Evolutionary conservation across 192 early-diverging fungal species (phyloP).

Genomic region (Spizellomyces punctatus): DNA sequence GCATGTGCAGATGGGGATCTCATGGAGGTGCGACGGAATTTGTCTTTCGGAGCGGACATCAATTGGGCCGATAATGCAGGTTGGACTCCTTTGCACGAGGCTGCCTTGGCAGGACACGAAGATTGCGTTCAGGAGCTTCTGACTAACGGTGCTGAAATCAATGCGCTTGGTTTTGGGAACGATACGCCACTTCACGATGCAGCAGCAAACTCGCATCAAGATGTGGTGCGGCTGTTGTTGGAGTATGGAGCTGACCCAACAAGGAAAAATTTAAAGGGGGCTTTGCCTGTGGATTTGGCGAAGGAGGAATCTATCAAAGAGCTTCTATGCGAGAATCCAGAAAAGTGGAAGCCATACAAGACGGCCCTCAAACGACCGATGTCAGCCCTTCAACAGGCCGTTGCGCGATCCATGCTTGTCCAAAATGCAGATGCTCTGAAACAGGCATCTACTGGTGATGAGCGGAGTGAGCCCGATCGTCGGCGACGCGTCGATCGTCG

Average conservation of each 20-base stretch:
- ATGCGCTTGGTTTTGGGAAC: conserved; percentile 29
- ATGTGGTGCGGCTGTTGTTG: conserved; percentile 36
- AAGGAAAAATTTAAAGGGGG: conserved; percentile 26
- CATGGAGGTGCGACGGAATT: conserved; percentile 23
- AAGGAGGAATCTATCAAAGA: background rate
- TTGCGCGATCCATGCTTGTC: background rate
- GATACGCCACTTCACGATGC: conserved; percentile 54
- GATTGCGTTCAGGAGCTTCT: conserved; percentile 42
- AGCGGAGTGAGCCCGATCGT: background rate
- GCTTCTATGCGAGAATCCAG: conserved; percentile 29
- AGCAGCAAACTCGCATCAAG: conserved; percentile 26
- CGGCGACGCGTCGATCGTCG: background rate
- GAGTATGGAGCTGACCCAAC: conserved; percentile 49
- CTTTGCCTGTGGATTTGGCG: conserved; percentile 28
- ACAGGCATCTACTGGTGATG: background rate
- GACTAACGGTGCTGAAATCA: conserved; percentile 48
- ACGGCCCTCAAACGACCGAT: background rate
- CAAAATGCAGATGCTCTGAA: background rate
- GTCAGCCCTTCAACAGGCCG: background rate
- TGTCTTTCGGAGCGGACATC: conserved; percentile 55
- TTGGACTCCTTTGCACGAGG: conserved; percentile 58
- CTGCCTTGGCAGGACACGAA: conserved; percentile 36
- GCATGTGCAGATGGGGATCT: conserved; percentile 39
- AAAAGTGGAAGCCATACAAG: conserved; percentile 13
- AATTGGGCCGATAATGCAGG: conserved; percentile 41